phyloP scores from a whole-genome alignment of 2,329 filamentous ascomycete species.

The Sclerotinia trifoliorum region DNA sequence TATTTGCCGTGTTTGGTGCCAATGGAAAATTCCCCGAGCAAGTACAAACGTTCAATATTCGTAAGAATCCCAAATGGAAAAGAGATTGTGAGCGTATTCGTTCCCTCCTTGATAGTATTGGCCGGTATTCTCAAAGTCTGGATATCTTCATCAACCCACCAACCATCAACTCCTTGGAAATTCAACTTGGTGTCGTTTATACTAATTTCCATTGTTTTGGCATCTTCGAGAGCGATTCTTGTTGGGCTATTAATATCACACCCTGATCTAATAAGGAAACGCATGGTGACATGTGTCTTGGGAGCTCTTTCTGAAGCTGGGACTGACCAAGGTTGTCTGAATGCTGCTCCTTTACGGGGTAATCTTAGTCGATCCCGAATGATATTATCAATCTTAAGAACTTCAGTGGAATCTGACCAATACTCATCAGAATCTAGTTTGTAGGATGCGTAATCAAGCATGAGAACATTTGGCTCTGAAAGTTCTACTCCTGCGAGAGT shows the following conservation, averaged over 20 bases:
- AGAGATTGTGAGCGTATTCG: slow-evolving; percentile 31
- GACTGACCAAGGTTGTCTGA: slow-evolving; percentile 38
- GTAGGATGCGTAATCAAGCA: slow-evolving; percentile 39
- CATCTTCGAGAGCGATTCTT: slow-evolving; percentile 36
- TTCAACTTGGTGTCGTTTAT: slow-evolving; percentile 30
- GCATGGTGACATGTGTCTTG: slow-evolving; percentile 30
- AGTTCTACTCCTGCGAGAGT: slow-evolving; percentile 27
- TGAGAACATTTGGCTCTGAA: slow-evolving; percentile 39
- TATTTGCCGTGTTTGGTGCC: slow-evolving; percentile 17
- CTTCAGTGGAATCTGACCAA: slow-evolving; percentile 33
- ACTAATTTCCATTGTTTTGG: slow-evolving; percentile 29
- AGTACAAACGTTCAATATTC: slow-evolving; percentile 39
- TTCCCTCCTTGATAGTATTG: slow-evolving; percentile 31
- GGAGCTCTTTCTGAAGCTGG: slow-evolving; percentile 30
- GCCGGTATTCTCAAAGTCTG: slow-evolving; percentile 32
- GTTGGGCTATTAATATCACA: slow-evolving; percentile 25
- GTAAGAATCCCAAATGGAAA: slow-evolving; percentile 38
- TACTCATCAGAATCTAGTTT: slow-evolving; percentile 28
- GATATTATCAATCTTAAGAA: slow-evolving; percentile 39
- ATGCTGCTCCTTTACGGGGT: slow-evolving; percentile 35
- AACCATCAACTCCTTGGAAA: slow-evolving; percentile 22
- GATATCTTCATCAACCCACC: slow-evolving; percentile 41
- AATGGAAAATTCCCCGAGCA: slow-evolving; percentile 38
- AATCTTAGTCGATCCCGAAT: slow-evolving; percentile 34
- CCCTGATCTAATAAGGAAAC: slow-evolving; percentile 35